Conservation (phyloP, 805 yeast species). For the Starmerella floris region DNA sequence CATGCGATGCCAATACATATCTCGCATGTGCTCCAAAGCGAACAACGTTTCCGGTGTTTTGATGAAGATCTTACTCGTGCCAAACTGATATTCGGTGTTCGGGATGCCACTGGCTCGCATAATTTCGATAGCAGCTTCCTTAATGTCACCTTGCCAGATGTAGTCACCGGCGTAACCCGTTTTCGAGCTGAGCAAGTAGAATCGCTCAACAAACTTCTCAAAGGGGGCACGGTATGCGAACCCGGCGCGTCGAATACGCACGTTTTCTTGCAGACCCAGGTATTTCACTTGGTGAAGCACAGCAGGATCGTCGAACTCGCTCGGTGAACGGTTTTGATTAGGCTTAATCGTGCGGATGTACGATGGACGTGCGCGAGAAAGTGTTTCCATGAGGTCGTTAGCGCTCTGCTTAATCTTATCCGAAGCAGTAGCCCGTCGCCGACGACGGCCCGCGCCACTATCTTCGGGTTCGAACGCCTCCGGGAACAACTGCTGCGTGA, state of each 20-base stretch:
- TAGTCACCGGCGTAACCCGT: constrained; percentile 87
- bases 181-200: constrained; percentile 69
- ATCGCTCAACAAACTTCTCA: constrained; percentile 90
- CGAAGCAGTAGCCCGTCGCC: constrained; percentile 90
- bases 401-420: constrained; percentile 91
- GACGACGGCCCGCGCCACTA: constrained; percentile 34
- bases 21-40: constrained; percentile 91
- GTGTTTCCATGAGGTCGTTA: constrained; percentile 73
- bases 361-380: constrained; percentile 85
- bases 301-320: constrained; percentile 75
- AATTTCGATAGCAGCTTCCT: constrained; percentile 41
- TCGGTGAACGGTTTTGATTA: constrained; percentile 80
- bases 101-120: constrained; percentile 58
- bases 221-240: constrained; percentile 95
- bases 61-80: constrained; percentile 82
- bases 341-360: constrained; percentile 97
- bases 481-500: constrained; percentile 44
- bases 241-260: constrained; percentile 94
- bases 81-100: constrained; percentile 70
- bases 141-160: constrained; percentile 49
- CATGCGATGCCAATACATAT: constrained; percentile 94
- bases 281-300: constrained; percentile 93
- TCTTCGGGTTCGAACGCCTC: constrained; percentile 46
- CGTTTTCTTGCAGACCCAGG: constrained; percentile 91
- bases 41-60: constrained; percentile 94